Evolutionary conservation across 768 basidiomycete species (phyloP).

Genomic region (Pluteus cervinus): DNA sequence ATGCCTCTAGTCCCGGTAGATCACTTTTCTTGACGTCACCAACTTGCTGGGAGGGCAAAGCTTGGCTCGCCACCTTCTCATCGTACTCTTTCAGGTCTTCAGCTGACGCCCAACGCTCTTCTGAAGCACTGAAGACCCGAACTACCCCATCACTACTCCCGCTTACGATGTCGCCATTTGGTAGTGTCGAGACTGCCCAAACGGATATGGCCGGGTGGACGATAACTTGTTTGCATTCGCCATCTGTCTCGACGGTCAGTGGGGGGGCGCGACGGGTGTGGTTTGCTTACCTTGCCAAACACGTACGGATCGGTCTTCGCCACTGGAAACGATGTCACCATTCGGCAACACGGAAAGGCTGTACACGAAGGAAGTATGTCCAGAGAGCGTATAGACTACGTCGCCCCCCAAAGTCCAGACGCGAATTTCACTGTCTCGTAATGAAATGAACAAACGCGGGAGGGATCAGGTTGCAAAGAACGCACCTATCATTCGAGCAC

Average conservation of each 20-base stretch:
- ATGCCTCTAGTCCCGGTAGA: conserved; percentile 79
- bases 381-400: conserved; percentile 71
- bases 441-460: background rate
- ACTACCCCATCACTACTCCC: conserved; percentile 87
- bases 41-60: conserved; percentile 79
- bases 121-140: conserved; percentile 74
- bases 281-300: conserved; percentile 75
- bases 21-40: conserved; percentile 93
- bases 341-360: conserved; percentile 75
- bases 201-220: conserved; percentile 96
- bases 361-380: conserved; percentile 97
- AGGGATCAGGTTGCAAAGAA: background rate
- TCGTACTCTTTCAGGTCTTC: conserved; percentile 67
- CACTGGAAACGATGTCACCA: conserved; percentile 82
- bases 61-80: conserved; percentile 67
- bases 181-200: conserved; percentile 85
- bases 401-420: conserved; percentile 88
- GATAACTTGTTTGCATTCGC: conserved; percentile 83
- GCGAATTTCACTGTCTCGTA: conserved; percentile 67
- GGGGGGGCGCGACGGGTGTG: background rate
- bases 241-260: conserved; percentile 43
- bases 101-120: conserved; percentile 67
- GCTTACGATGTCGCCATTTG: conserved; percentile 88
- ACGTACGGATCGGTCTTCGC: conserved; percentile 90
- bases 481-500: conserved; percentile 89